Percentiles rank a stretch among this genome's conserved stretches.
Evolutionary conservation across 2,329 filamentous ascomycete genomes (phyloP).

Genomic region (Corynespora cassiicola): DNA sequence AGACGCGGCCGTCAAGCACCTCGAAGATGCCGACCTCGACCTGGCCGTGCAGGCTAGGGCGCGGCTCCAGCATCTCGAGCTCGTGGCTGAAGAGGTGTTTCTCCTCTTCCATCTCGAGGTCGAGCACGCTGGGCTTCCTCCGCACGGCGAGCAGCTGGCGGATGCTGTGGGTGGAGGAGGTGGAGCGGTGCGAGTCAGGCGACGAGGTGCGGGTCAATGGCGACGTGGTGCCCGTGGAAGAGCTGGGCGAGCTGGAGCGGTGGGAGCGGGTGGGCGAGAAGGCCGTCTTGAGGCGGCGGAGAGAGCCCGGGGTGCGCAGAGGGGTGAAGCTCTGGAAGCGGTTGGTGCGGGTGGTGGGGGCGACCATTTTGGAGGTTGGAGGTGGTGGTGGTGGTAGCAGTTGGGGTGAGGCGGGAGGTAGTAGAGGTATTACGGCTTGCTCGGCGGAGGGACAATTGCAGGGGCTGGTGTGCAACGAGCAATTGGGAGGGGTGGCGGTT

Average conservation of each 20-base stretch:
- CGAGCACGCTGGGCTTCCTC: conserved; percentile 39
- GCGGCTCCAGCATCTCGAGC: conserved; percentile 40
- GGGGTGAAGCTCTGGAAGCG: conserved; percentile 46
- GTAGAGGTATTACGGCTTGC: conserved; percentile 8
- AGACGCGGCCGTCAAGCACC: conserved; percentile 44
- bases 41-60: conserved; percentile 23
- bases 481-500: conserved; percentile 7
- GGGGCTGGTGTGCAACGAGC: conserved; percentile 14
- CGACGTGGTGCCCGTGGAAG: conserved; percentile 33
- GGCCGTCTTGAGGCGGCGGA: conserved; percentile 42
- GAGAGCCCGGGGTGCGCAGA: conserved; percentile 36
- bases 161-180: conserved; percentile 26
- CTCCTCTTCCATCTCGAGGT: conserved; percentile 46
- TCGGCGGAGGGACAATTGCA: too few relatives aligned
- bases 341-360: conserved; percentile 41
- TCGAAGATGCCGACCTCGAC: conserved; percentile 45
- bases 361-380: conserved; percentile 30
- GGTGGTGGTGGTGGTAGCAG: conserved; percentile 9
- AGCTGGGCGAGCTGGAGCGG: conserved; percentile 32
- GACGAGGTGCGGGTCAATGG: conserved; percentile 36
- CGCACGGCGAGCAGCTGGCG: conserved; percentile 39
- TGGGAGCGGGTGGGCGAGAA: conserved; percentile 40
- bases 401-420: conserved; percentile 6
- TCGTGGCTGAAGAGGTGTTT: conserved; percentile 33
- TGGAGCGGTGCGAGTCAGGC: conserved; percentile 35